phyloP scores from a whole-genome alignment of 176 grass and related monocot species.

The Oryza meridionalis region DNA sequence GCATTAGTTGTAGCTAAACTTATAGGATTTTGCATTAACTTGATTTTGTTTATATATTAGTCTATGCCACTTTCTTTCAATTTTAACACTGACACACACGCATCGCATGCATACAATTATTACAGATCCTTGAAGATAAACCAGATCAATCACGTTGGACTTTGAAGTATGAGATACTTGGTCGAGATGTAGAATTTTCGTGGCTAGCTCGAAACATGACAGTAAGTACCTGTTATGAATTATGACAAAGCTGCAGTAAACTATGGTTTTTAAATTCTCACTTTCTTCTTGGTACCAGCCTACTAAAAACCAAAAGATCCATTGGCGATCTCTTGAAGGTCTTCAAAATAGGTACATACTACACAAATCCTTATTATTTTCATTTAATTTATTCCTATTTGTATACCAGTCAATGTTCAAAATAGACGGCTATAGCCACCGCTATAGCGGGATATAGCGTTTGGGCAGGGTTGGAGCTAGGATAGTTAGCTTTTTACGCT shows the following conservation, averaged over 20 bases:
- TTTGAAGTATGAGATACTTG: conserved; percentile 82
- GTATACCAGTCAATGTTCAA: too few species aligned
- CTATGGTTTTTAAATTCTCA: background rate
- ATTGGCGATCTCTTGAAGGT: conserved; percentile 97
- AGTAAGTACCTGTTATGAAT: conserved; percentile 35
- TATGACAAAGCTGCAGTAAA: conserved; percentile 3
- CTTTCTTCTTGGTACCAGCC: conserved; percentile 60
- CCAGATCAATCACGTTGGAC: conserved; percentile 88
- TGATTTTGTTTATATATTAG: conserved; percentile 12
- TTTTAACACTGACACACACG: background rate
- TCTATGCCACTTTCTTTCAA: background rate
- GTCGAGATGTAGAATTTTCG: conserved; percentile 81
- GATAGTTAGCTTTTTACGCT: too few species aligned
- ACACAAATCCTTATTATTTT: background rate
- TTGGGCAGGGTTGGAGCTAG: too few species aligned
- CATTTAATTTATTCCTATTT: background rate
- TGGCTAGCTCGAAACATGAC: conserved; percentile 95
- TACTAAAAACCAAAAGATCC: conserved; percentile 95
- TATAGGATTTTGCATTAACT: conserved; percentile 2
- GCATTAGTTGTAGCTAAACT: background rate
- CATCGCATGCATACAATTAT: conserved; percentile 24
- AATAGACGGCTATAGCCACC: too few species aligned
- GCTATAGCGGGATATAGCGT: too few species aligned
- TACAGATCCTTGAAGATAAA: conserved; percentile 85
- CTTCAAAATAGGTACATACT: conserved; percentile 79